Base-by-base conservation (phyloP, 805 yeast genomes). In the Schwanniomyces polymorphus region DNA sequence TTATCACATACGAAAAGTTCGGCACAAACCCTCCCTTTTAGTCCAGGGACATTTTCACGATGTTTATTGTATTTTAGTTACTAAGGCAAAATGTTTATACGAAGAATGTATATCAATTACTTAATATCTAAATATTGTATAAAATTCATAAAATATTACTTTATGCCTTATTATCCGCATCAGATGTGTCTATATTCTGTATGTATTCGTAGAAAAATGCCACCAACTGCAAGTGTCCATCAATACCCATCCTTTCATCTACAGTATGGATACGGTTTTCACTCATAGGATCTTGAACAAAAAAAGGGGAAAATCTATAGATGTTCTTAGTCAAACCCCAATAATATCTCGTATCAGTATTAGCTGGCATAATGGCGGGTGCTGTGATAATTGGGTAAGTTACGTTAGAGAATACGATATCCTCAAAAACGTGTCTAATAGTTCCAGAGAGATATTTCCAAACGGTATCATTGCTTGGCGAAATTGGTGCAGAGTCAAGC, bases 271-370 rank as follows among this genome's bases (percentile, higher is more conserved):
- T 67, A 38, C 75, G 69, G 27, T 63, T 60, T 38, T 68, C 72
- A 14, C 56, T 52, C 38, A 65, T 62, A 28, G 70, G 62, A 35
- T 63, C 64, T 29, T 61, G 54, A 17, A 26, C 48, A 41, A 67
- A 62, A 27, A 75, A 77, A 10, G 88, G 86, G 38, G 75, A 73
- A 60, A 75, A 82, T 47, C 91, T 72, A 68, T 74, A 86, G 44
- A 86, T 83, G 57, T 85, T 78, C 31, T 71, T 63, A 2, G 86
- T 78, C 55, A 86, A 66, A 38, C 65, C 59, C 90, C 89, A 84
- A 64, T 83, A 86, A 56, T 78, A 73, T 47, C 72, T 68, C 5
- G 91, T 85, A 58, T 86, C 91, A 3, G 91, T 86, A 63, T 85
- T 85, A 17, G 85, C 91, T 2, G 86, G 73, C 76, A 81, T 78